Evolutionary conservation across 2,329 filamentous ascomycete genomes (phyloP).

Genomic region (Periconia digitata): DNA sequence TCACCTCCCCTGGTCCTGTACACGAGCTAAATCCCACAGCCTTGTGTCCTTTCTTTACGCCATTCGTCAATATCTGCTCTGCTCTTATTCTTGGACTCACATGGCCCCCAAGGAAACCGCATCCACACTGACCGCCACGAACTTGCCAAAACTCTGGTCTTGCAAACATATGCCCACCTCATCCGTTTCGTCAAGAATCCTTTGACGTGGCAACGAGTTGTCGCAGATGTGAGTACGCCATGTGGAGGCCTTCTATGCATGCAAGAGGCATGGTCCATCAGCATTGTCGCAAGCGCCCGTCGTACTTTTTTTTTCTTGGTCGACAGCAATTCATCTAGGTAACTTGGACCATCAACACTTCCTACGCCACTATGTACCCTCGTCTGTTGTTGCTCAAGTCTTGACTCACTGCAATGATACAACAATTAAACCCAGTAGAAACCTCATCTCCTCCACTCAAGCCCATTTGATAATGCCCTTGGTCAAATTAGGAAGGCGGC

Average conservation of each 20-base stretch:
- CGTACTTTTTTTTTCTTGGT: neutral
- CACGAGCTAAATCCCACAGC: neutral
- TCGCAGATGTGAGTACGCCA: no score
- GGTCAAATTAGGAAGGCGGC: neutral
- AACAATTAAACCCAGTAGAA: neutral
- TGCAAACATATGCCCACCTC: conserved; percentile 22
- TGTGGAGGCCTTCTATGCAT: conserved; percentile 14
- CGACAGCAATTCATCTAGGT: neutral
- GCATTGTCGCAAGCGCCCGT: conserved; percentile 1
- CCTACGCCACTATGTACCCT: neutral
- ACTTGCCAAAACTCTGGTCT: conserved; percentile 17
- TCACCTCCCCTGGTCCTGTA: neutral
- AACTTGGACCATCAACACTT: neutral
- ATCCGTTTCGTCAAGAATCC: conserved; percentile 7
- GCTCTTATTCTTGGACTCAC: conserved; percentile 10
- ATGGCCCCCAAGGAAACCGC: conserved; percentile 8
- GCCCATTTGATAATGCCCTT: neutral
- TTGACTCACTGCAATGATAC: neutral
- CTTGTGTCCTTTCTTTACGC: neutral
- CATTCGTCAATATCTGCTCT: conserved; percentile 5
- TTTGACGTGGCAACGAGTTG: conserved; percentile 39
- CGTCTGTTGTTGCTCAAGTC: neutral
- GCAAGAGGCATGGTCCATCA: conserved; percentile 6
- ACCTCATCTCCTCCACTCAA: neutral
- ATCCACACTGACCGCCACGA: conserved; percentile 14